Conservation (phyloP, 1,139 yeast species). For the Suhomyces ambrosiae region DNA sequence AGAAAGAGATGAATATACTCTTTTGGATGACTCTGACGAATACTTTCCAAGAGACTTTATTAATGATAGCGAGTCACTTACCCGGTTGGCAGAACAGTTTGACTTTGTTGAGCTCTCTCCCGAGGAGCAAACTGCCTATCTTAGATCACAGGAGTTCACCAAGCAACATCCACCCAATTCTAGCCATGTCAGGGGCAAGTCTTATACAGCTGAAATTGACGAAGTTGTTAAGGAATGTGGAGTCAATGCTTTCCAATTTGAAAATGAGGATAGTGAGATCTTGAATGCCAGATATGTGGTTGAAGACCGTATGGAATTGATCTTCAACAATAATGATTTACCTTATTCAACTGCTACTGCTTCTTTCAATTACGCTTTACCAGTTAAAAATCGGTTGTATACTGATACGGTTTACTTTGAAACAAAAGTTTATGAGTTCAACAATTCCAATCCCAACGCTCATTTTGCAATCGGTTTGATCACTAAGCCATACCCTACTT, state of each 20-base stretch:
- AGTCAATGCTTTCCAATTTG: slow-evolving; percentile 45
- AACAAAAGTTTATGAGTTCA: slow-evolving; percentile 59
- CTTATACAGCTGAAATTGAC: slow-evolving; percentile 34
- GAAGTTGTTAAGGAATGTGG: slow-evolving; percentile 40
- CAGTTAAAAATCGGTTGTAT: slow-evolving; percentile 52
- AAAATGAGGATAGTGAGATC: slow-evolving; percentile 32
- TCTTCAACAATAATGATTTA: slow-evolving; percentile 46
- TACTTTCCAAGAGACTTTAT: slow-evolving; percentile 41
- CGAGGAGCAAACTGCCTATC: slow-evolving; percentile 44
- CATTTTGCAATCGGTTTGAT: slow-evolving; percentile 76
- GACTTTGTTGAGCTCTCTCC: slow-evolving; percentile 44
- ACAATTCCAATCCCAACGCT: slow-evolving; percentile 40
- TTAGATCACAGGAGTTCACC: slow-evolving; percentile 40
- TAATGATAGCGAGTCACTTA: slow-evolving; percentile 45
- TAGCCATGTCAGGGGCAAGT: slow-evolving; percentile 35
- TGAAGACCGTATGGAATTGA: slow-evolving; percentile 65
- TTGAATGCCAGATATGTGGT: slow-evolving; percentile 44
- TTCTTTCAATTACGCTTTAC: slow-evolving; percentile 63
- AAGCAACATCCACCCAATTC: slow-evolving; percentile 36
- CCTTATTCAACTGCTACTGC: slow-evolving; percentile 51
- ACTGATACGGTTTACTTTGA: slow-evolving; percentile 74
- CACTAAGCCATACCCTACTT: slow-evolving; percentile 82
- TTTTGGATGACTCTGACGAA: slow-evolving; percentile 15
- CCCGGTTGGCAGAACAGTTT: slow-evolving; percentile 39
- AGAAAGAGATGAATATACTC: slow-evolving; percentile 14